A percentile compares a stretch with the other conserved stretches of the same genome.
These are phyloP conservation scores for Cordyceps cateniannulata DNA, from an alignment of 2,329 filamentous ascomycete species.

Conservation along the genomic window DNA sequence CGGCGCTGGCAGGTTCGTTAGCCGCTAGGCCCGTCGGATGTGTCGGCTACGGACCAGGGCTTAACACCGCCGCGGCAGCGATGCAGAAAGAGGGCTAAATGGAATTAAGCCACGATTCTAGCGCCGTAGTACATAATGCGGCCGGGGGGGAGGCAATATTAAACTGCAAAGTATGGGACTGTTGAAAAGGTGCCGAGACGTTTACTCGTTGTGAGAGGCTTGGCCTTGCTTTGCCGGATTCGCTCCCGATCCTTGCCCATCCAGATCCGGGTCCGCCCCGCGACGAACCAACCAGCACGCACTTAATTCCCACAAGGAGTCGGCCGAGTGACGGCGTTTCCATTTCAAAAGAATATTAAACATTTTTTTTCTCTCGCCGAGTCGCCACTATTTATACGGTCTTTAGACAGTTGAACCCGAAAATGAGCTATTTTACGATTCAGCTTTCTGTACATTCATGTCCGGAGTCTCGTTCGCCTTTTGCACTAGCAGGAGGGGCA, in stretches of 20 bases:
- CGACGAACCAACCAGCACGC: neutral
- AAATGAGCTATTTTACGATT: neutral
- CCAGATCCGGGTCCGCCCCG: neutral
- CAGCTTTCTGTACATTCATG: neutral
- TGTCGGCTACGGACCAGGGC: neutral
- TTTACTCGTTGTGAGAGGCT: neutral
- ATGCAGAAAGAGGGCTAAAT: constrained; percentile 2
- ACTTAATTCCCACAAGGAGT: neutral
- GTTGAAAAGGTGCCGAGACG: neutral
- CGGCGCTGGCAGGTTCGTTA: neutral
- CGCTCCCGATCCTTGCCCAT: neutral
- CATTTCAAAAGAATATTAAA: neutral
- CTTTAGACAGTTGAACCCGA: neutral
- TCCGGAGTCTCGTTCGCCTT: neutral
- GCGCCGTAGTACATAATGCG: neutral
- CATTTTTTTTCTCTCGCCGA: neutral
- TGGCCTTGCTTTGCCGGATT: neutral
- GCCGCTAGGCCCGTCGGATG: neutral
- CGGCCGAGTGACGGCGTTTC: neutral
- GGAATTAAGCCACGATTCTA: neutral
- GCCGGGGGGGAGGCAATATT: too few species aligned
- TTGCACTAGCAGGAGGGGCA: neutral
- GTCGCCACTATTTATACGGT: neutral
- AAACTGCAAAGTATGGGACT: neutral
- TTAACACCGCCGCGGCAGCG: neutral